Evolutionary conservation across 192 early-diverging fungal genomes (phyloP).

Genomic region (Dispira parvispora): DNA sequence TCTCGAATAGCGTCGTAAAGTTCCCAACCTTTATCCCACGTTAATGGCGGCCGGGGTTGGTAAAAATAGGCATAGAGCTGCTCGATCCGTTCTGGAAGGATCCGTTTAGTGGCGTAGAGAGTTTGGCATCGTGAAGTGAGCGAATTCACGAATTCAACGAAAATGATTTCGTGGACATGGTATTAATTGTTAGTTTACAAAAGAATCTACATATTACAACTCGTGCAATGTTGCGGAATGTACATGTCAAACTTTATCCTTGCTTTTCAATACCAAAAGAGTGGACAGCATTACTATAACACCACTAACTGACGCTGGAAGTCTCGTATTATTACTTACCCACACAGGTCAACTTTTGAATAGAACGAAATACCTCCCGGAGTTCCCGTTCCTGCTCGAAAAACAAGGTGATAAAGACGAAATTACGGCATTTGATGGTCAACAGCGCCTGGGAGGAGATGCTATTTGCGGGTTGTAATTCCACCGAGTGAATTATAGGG

Average conservation of each 20-base stretch:
- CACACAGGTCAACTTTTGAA: conserved; percentile 69
- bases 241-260: background rate
- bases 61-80: conserved; percentile 68
- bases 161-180: background rate
- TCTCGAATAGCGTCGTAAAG: conserved; percentile 61
- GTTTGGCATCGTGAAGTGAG: background rate
- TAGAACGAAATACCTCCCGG: conserved; percentile 53
- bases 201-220: background rate
- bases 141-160: conserved; percentile 11
- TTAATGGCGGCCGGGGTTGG: conserved; percentile 26
- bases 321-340: conserved; percentile 24
- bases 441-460: conserved; percentile 13
- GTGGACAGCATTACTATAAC: too few species aligned
- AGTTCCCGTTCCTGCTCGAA: conserved; percentile 50
- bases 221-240: background rate
- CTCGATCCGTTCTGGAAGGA: conserved; percentile 37
- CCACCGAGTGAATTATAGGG: conserved; percentile 68
- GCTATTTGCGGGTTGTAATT: conserved; percentile 23
- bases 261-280: background rate
- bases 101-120: background rate
- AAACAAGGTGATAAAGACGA: conserved; percentile 52
- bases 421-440: conserved; percentile 64
- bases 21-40: conserved; percentile 38
- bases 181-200: background rate
- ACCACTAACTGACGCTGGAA: too few species aligned